phyloP scores from a whole-genome alignment of 805 yeast genomes.

The Candida nitratophila region DNA sequence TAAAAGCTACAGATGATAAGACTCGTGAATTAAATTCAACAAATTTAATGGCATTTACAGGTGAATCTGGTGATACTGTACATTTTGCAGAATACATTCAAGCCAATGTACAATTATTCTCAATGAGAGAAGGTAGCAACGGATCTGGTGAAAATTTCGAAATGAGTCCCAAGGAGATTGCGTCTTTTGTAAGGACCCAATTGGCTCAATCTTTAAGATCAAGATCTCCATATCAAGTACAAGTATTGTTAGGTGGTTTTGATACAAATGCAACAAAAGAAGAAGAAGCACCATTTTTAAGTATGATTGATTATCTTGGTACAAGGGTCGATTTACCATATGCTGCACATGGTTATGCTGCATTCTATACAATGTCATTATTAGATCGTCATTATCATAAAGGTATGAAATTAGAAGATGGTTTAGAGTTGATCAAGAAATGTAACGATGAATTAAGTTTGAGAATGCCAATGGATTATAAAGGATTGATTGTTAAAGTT shows the following conservation, averaged over 20 bases:
- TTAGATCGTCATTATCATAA: constrained; percentile 84
- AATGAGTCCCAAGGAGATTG: constrained; percentile 77
- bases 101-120: constrained; percentile 84
- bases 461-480: constrained; percentile 91
- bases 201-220: constrained; percentile 85
- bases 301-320: constrained; percentile 92
- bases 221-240: constrained; percentile 94
- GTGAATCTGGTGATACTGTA: constrained; percentile 94
- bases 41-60: constrained; percentile 81
- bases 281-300: constrained; percentile 47
- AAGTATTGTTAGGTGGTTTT: constrained; percentile 81
- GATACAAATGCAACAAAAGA: constrained; percentile 32
- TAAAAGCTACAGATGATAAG: constrained; percentile 76
- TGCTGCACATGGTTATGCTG: constrained; percentile 99
- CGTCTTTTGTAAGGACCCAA: constrained; percentile 81
- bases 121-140: constrained; percentile 47
- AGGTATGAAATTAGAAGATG: constrained; percentile 71
- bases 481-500: constrained; percentile 47
- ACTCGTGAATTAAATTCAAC: constrained; percentile 69
- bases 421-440: constrained; percentile 60
- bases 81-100: constrained; percentile 93
- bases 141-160: constrained; percentile 53
- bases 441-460: constrained; percentile 74
- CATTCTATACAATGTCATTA: constrained; percentile 84
- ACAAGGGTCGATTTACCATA: constrained; percentile 87